phyloP scores from a whole-genome alignment of 169 alveolate genomes.

The Plasmodium chabaudi region DNA sequence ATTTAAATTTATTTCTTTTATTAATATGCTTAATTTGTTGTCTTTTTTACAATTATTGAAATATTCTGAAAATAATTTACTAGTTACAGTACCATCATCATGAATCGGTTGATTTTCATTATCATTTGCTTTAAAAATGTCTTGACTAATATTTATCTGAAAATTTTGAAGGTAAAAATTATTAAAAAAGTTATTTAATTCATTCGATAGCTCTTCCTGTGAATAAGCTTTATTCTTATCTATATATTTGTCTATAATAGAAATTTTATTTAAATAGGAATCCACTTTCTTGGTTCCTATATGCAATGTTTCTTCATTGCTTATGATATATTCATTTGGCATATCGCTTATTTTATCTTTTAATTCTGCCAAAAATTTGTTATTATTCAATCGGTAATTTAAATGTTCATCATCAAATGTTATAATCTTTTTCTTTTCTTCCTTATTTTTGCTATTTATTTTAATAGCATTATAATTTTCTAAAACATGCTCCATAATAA shows the following conservation, averaged over 20 bases:
- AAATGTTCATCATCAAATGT: conserved; percentile 42
- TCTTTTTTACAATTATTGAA: conserved; percentile 50
- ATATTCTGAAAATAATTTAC: conserved; percentile 70
- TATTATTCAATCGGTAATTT: conserved; percentile 30
- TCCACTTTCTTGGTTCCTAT: conserved; percentile 24
- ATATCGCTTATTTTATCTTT: neutral
- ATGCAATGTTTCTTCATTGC: neutral
- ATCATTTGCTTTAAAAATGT: neutral
- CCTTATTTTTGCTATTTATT: neutral
- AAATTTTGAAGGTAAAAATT: conserved; percentile 14
- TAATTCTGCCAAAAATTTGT: conserved; percentile 11
- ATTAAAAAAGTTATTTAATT: conserved; percentile 53
- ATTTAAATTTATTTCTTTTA: conserved; percentile 62
- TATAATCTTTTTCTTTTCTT: conserved; percentile 35
- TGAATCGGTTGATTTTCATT: neutral
- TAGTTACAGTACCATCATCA: conserved; percentile 63
- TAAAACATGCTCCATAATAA: conserved; percentile 38
- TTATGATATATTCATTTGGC: too few species aligned
- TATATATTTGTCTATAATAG: conserved; percentile 46
- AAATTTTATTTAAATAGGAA: conserved; percentile 38
- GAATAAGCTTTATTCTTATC: conserved; percentile 60
- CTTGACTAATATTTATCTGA: neutral
- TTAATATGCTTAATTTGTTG: conserved; percentile 44
- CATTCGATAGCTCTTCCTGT: conserved; percentile 5
- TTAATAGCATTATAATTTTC: conserved; percentile 59